Percentiles rank a stretch among this genome's conserved stretches.
Evolutionary conservation across 441 rosid species (phyloP).

Genomic region (Pelargonium citronellum): DNA sequence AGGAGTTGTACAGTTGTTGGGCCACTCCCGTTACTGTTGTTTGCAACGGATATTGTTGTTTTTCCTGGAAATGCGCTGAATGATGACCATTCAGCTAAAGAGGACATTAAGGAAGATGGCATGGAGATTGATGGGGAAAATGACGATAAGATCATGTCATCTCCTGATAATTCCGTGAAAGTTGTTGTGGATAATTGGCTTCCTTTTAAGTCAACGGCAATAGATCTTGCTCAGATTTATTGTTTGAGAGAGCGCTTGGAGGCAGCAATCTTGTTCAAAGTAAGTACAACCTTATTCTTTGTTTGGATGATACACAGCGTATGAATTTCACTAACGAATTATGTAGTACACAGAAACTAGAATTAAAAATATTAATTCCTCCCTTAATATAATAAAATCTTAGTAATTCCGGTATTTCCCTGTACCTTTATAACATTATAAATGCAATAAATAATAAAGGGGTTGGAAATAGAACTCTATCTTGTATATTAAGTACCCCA

Average conservation of each 20-base stretch:
- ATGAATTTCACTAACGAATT: neutral
- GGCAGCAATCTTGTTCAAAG: conserved; percentile 76
- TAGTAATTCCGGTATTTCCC: neutral
- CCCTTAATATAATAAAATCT: neutral
- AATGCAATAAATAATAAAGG: too few species aligned
- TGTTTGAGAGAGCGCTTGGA: conserved; percentile 75
- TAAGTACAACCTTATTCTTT: conserved; percentile 20
- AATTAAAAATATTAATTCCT: too few species aligned
- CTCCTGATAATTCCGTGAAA: conserved; percentile 62
- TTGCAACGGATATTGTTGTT: conserved; percentile 75
- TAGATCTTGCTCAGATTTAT: conserved; percentile 85
- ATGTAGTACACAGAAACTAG: too few species aligned
- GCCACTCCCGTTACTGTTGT: conserved; percentile 61
- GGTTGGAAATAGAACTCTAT: too few species aligned
- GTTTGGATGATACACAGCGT: neutral
- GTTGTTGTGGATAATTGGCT: conserved; percentile 86
- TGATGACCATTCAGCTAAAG: conserved; percentile 29
- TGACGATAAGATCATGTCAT: conserved; percentile 54
- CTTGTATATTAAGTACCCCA: too few species aligned
- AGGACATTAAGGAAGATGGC: conserved; percentile 36
- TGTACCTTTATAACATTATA: too few species aligned
- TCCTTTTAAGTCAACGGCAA: conserved; percentile 56
- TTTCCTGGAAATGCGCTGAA: conserved; percentile 42
- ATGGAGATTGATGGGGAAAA: conserved; percentile 43
- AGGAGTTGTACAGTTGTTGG: conserved; percentile 65